Conservation (phyloP, 495 filamentous ascomycete genomes). For the Lasiosphaeriaceae sp. region DNA sequence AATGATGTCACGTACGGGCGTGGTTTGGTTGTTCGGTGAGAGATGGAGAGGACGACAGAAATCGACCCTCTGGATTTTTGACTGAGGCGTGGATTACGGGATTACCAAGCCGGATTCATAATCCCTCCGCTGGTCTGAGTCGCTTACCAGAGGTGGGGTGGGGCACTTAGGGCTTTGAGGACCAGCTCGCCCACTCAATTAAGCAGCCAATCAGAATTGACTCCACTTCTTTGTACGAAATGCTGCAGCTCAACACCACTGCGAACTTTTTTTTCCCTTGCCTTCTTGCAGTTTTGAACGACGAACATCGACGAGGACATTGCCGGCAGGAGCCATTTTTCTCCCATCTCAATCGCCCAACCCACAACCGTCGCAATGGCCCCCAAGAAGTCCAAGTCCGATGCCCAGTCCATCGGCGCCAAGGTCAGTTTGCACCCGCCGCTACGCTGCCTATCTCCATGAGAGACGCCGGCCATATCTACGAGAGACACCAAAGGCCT, state of each 20-base stretch:
- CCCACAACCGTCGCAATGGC: conserved; percentile 57
- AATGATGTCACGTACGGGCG: conserved; percentile 41
- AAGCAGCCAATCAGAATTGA: conserved; percentile 25
- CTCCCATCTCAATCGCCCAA: conserved; percentile 5
- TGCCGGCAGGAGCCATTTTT: conserved; percentile 8
- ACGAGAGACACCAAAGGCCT: no score
- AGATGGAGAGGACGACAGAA: conserved; percentile 30
- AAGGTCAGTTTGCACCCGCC: conserved; percentile 35
- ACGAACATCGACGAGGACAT: conserved; percentile 19
- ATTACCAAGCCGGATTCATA: conserved; percentile 32
- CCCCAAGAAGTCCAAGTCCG: conserved; percentile 92
- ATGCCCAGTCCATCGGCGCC: conserved; percentile 84
- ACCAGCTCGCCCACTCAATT: conserved; percentile 10
- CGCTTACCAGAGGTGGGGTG: conserved; percentile 26
- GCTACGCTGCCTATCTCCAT: no score
- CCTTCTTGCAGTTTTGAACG: neutral
- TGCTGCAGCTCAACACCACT: neutral
- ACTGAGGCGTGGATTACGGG: conserved; percentile 5
- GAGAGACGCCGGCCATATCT: no score
- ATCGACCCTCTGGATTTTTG: conserved; percentile 33
- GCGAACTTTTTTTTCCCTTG: conserved; percentile 1
- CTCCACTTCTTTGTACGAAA: conserved; percentile 4
- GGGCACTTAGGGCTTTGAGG: conserved; percentile 40
- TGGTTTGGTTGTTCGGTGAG: conserved; percentile 33
- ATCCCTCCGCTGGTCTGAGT: conserved; percentile 13